These are phyloP conservation scores for Fusarium sp. DNA, from an alignment of 2,329 filamentous ascomycete species.

Conservation along the genomic window DNA sequence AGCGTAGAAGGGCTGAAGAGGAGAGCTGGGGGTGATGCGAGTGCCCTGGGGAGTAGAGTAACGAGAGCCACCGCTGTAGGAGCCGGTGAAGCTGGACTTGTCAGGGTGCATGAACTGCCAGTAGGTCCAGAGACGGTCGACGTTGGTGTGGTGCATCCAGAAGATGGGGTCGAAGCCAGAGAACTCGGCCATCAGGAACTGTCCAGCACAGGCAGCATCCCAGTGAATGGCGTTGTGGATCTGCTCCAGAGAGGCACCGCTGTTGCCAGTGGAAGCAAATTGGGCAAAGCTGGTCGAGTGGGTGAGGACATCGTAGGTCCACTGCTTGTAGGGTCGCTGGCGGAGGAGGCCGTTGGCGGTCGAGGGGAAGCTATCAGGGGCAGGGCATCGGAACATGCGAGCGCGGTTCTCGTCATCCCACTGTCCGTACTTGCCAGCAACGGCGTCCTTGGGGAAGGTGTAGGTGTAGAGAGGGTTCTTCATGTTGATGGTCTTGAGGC, in stretches of 20 bases:
- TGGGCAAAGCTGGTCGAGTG: conserved; percentile 50
- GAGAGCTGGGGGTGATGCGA: conserved; percentile 56
- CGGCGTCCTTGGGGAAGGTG: conserved; percentile 56
- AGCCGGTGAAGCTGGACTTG: conserved; percentile 49
- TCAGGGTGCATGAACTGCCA: conserved; percentile 59
- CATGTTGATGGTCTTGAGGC: conserved; percentile 49
- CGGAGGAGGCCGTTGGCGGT: conserved; percentile 52
- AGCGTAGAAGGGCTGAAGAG: conserved; percentile 64
- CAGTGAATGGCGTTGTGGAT: conserved; percentile 58
- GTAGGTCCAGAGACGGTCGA: conserved; percentile 73
- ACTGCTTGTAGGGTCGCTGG: conserved; percentile 51
- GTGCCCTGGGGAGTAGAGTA: conserved; percentile 57
- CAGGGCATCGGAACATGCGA: conserved; percentile 56
- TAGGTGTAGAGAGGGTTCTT: conserved; percentile 66
- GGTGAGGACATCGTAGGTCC: conserved; percentile 57
- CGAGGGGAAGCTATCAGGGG: conserved; percentile 52
- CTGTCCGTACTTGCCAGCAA: conserved; percentile 53
- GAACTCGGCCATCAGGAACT: conserved; percentile 55
- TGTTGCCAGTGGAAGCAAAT: conserved; percentile 50
- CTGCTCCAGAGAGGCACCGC: conserved; percentile 56
- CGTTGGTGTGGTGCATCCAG: conserved; percentile 66
- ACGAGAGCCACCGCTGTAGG: conserved; percentile 49
- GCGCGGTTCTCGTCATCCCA: conserved; percentile 45
- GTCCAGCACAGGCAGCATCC: conserved; percentile 53
- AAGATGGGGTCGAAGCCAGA: conserved; percentile 61